Evolutionary conservation across 192 early-diverging fungal genomes (phyloP), one percentile per base, ranked within the genome.

Genomic region (Lobosporangium transversale): DNA sequence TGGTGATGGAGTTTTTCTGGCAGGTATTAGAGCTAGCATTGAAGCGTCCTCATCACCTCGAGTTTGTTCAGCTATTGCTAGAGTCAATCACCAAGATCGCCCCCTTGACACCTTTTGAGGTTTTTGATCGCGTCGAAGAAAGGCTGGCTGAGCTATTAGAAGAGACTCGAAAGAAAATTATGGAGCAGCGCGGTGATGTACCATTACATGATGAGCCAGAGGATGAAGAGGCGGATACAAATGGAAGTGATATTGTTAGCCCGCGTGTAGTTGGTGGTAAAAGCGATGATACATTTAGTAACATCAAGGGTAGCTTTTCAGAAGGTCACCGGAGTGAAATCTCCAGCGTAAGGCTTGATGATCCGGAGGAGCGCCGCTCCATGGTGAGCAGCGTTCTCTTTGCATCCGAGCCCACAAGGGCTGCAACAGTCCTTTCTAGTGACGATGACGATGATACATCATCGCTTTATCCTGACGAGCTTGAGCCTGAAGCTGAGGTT

Each of bases 121-220:
- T 76, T 32, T 35, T 76, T 4, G 73, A 76, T 45, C 73, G 73
- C 1, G 67, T 76, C 18, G 73, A 76, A 29, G 73, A 76, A 45
- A 63, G 65, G 6, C 59, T 76, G 15, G 73, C 73, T n/a, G 73
- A 76, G 36, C 65, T 76, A 4, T 58, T 76, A 37, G 73, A 76
- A 35, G 73, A 76, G 48, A 66, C 73, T 2, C 64, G 73, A 14
- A 66, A 49, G 47, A 67, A 66, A 40, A 76, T 76, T 24, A 66
- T 76, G 58, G 73, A 76, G 47, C 73, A 76, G 26, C 58, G 73
- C 1, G 73, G 73, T 87, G 20, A 98, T 95, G 94, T 90, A 82
- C 79, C 89, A 88, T 33, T 94, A 94, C 8, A 95, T 93, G 18
- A 78, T 89, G 58, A 97, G 94, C 79, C 64, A 15, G 55, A 35